Evolutionary conservation across 2,329 filamentous ascomycete species (phyloP), one percentile per base, ranked within the genome.

Genomic region (Fusarium nisikadoi): DNA sequence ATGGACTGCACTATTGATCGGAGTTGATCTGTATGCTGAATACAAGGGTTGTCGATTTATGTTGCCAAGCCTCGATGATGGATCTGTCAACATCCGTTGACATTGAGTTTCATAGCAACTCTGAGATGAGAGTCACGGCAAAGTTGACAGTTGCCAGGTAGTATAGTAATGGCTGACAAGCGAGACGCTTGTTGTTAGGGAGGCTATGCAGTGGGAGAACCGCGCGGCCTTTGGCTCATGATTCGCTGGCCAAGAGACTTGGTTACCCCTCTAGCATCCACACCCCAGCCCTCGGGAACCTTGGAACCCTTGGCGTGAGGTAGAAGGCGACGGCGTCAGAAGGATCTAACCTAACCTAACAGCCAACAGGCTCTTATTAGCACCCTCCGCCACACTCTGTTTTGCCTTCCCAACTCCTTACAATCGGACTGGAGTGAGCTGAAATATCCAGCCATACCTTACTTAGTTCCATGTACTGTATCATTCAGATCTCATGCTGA

Each of bases 331-430:
- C 59, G 52, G 47, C 45, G 65, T 64, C 60, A 45, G 39, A 62
- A 39, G 38, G 35, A 56, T 45, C 38, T 68, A 39, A 56, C 53
- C 38, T 35, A 42, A 35, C 29, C 16, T 19, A 25, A 50, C 29
- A 35, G n/a, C 35, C 10, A 53, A 27, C 49, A 53, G 49, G 35
- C 49, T 53, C 23, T 41, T 29, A 29, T 41, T 29, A 29, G 49
- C 49, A 53, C 69, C 52, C 64, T 73, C 70, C 62, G 66, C 70
- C 70, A 72, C 70, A 72, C 45, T 63, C 61, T 65, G 64, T 65
- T 72, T 72, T 61, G 49, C 42, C 52, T 65, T 43, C 33, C 38
- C 29, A 36, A 53, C 39, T 62, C 54, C n/a, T 25, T 50, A 49
- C 20, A 41, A 31, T 36, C 19, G 47, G 27, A 46, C 41, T 36